Base-by-base conservation (phyloP, 108 stramenopile genomes). In the Nitzschia palea region DNA sequence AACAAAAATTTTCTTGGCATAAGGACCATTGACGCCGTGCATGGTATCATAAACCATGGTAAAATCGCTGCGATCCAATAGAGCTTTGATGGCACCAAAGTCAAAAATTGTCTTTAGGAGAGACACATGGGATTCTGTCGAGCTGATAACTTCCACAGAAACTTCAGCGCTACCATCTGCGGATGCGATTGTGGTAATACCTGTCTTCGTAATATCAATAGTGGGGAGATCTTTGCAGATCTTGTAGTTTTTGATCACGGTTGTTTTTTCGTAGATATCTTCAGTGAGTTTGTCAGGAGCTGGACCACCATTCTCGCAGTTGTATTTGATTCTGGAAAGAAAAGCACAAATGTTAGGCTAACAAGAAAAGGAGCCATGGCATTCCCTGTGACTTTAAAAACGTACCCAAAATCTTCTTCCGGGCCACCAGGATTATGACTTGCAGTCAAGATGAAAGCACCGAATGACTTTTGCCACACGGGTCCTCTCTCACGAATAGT, bases 371-470 rank as follows among this genome's bases (percentile, higher is more conserved):
- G 5, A 20, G 5, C n/a, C 4, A 12, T 18, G 5, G 15, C 4
- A 48, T 18, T 12, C 18, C 4, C 47, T 4, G 22, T 10, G 4
- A 48, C 37, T 40, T 12, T 40, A 6, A 48, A 12, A 14, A 47
- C 72, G 54, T 59, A 73, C 72, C 97, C 97, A 68, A 98, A 98
- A 69, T 99, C 98, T 78, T 97, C 98, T 28, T 97, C 93, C 5
- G 98, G 99, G 23, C 99, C 99, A 53, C 98, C 99, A 28, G 99
- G 98, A 87, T 99, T 99, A 93, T 99, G 98, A 75, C 91, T 94
- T n/a, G 98, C 99, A 28, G 99, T 99, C 51, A 99, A 86, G 72
- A 99, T 98, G 78, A 99, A 97, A 23, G 95, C 97, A 44, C 98
- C 98, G 61, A 95, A 97, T 18, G 95, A 83, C 76, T 95, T 96